Evolutionary conservation across 805 yeast species (phyloP), one percentile per base, ranked within the genome.

Genomic region (Yamadazyma ubonensis): DNA sequence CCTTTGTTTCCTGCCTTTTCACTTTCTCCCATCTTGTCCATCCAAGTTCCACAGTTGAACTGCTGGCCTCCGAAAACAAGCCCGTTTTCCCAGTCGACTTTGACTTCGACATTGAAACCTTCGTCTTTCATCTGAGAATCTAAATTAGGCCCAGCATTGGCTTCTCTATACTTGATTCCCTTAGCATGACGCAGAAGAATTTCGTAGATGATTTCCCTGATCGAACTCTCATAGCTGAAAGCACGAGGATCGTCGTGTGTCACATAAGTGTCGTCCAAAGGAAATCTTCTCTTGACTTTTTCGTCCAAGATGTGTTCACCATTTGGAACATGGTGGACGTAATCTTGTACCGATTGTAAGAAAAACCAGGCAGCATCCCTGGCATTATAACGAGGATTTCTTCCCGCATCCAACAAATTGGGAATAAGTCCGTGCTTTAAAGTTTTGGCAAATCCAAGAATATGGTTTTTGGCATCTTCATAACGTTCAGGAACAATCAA

Each of bases 21-120:
- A 54, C 96, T 86, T 65, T 93, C 98, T 18, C 99, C 99, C 98
- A 91, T 91, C 65, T 91, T 91, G 64, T 91, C 99, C 96, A 90
- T 91, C 99, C 99, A 91, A 0, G 99, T 93, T 16, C 99, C 99
- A 67, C 99, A 91, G 58, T 91, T 91, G 59, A 65, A 78, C 60
- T 86, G 96, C 35, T 86, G 86, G 2, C 99, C 98, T 33, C 98
- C 99, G 59, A 79, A 84, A 3, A 90, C 68, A 21, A 93, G 65
- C 1, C 99, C 99, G 9, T 86, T 89, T 0, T 67, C 54, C 97
- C 97, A 91, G 58, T 91, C 97, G 32, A 90, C 88, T 42, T 64
- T 53, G 1, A 90, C 75, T 47, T 78, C 75, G 32, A 91, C 90
- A 58, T 91, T 84, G 69, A 91, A 91, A 0, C 99, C 99, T 54